phyloP scores from a whole-genome alignment of 805 yeast species.

The Komagataella kurtzmanii region DNA sequence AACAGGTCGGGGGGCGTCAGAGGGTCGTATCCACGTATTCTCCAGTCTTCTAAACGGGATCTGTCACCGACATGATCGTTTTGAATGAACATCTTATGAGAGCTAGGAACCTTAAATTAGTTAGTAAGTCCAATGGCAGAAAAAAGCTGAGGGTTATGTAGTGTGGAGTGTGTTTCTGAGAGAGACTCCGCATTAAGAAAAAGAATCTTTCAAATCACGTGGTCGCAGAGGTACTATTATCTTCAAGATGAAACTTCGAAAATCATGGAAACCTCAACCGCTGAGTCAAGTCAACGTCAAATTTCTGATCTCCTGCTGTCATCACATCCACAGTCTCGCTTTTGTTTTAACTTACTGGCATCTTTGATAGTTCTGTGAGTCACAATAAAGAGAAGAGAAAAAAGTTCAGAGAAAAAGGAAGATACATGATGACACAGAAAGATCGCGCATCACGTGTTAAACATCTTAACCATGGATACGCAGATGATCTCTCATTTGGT shows the following conservation, averaged over 20 bases:
- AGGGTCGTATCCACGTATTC: conserved; percentile 80
- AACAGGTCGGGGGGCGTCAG: conserved; percentile 84
- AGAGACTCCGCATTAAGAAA: neutral
- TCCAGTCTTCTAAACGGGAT: conserved; percentile 60
- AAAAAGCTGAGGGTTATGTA: neutral
- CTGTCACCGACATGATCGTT: conserved; percentile 82
- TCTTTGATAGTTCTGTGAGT: neutral
- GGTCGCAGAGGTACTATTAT: neutral
- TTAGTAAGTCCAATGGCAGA: neutral
- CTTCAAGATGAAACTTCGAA: neutral
- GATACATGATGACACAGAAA: neutral
- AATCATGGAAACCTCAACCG: neutral
- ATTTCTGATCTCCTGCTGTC: neutral
- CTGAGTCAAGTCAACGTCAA: neutral
- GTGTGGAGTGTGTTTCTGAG: neutral
- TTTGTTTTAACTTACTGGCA: neutral
- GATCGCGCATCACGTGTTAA: neutral
- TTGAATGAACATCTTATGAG: conserved; percentile 59
- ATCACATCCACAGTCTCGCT: neutral
- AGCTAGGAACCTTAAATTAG: conserved; percentile 5
- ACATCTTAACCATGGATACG: neutral
- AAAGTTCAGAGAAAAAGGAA: neutral
- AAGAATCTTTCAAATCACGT: neutral
- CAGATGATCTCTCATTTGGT: neutral
- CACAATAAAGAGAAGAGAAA: neutral